Percentiles rank a stretch among this genome's conserved stretches.
These are phyloP conservation scores for Metschnikowia anglica DNA, from an alignment of 805 yeast species.

Conservation along the genomic window DNA sequence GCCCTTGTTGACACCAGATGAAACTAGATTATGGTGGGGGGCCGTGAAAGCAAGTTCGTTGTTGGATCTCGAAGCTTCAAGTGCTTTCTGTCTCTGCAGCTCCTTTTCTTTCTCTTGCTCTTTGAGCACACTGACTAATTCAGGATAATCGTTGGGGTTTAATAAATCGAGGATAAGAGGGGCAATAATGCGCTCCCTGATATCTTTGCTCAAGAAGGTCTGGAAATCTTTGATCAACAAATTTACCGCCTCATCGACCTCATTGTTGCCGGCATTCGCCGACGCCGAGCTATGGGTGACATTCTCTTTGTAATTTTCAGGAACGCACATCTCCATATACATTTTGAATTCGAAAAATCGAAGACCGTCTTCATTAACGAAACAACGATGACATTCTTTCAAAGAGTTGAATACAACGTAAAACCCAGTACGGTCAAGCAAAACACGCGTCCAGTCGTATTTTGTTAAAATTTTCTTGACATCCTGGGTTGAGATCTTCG, in stretches of 20 bases:
- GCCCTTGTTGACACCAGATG: conserved; percentile 3
- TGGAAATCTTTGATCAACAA: conserved; percentile 63
- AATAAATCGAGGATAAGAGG: conserved; percentile 64
- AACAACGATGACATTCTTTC: conserved; percentile 60
- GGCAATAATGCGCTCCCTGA: conserved; percentile 69
- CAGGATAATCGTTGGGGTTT: conserved; percentile 59
- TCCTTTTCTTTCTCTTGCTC: conserved; percentile 26
- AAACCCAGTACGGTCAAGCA: conserved; percentile 65
- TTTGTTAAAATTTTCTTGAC: conserved; percentile 56
- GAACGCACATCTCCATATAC: conserved; percentile 58
- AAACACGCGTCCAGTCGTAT: conserved; percentile 65
- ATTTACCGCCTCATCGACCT: conserved; percentile 58
- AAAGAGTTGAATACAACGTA: conserved; percentile 65
- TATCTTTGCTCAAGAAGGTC: conserved; percentile 62
- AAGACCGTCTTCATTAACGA: conserved; percentile 58
- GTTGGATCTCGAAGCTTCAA: conserved; percentile 3
- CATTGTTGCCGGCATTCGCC: conserved; percentile 26
- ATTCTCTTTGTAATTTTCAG: conserved; percentile 38
- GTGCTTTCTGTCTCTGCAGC: conserved; percentile 9
- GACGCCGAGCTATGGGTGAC: conserved; percentile 12
- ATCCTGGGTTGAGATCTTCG: conserved; percentile 51
- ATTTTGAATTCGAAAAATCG: conserved; percentile 47
- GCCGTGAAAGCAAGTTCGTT: neutral
- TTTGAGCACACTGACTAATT: conserved; percentile 37
- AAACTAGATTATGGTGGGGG: conserved; percentile 2